Evolutionary conservation across 2,329 filamentous ascomycete genomes (phyloP).

Genomic region (Phialophora chinensis): DNA sequence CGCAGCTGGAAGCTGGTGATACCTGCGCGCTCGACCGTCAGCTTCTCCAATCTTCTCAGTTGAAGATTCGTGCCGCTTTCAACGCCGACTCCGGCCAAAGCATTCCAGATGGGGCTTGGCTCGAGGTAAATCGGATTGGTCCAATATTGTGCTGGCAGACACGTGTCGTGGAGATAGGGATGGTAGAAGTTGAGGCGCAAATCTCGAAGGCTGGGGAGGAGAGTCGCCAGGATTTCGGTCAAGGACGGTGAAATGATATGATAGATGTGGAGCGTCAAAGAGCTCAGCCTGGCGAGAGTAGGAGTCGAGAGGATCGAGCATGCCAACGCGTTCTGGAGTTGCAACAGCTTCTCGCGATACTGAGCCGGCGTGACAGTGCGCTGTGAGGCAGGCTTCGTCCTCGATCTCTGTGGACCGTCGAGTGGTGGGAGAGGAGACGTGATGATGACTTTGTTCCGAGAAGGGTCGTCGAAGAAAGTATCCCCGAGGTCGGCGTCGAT

Average conservation of each 20-base stretch:
- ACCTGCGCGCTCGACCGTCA: conserved; percentile 45
- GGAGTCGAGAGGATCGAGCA: conserved; percentile 25
- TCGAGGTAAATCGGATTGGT: conserved; percentile 31
- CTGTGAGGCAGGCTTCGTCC: conserved; percentile 19
- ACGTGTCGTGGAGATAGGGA: conserved; percentile 44
- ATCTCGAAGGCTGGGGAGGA: conserved; percentile 43
- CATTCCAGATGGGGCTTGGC: conserved; percentile 44
- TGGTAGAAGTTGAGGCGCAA: conserved; percentile 47
- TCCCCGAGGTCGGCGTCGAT: conserved; percentile 2
- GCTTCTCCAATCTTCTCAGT: conserved; percentile 41
- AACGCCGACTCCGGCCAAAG: conserved; percentile 43
- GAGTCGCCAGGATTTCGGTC: conserved; percentile 43
- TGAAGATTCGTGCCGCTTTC: conserved; percentile 34
- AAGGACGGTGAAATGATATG: conserved; percentile 42
- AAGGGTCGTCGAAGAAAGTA: conserved; percentile 8
- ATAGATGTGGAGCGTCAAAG: conserved; percentile 39
- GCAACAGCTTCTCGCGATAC: conserved; percentile 26
- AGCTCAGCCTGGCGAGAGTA: conserved; percentile 25
- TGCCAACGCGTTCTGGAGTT: conserved; percentile 33
- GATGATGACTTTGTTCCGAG: conserved; percentile 26
- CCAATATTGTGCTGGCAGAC: conserved; percentile 43
- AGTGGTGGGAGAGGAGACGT: conserved; percentile 21
- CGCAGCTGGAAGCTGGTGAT: conserved; percentile 46
- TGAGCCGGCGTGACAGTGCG: conserved; percentile 19
- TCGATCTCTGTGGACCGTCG: conserved; percentile 13